These are phyloP conservation scores for Mytilinidion resinicola DNA, from an alignment of 495 filamentous ascomycete species.

Conservation along the genomic window DNA sequence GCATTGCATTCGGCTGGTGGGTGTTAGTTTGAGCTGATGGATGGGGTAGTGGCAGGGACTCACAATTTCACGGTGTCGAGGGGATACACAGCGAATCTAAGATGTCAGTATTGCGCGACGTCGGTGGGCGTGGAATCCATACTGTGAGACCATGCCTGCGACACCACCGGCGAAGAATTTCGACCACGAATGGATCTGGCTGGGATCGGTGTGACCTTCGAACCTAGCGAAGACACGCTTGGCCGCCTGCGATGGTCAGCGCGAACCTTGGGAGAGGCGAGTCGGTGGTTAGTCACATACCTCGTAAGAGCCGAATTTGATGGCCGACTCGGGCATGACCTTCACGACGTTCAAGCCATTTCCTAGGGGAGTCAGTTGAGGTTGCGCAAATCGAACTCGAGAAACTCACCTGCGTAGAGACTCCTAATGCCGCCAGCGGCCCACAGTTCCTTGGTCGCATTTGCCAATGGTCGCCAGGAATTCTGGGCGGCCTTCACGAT, in stretches of 20 bases:
- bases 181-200: constrained; percentile 64
- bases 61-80: constrained; percentile 96
- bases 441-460: constrained; percentile 72
- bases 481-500: constrained; percentile 59
- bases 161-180: constrained; percentile 88
- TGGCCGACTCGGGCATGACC: constrained; percentile 96
- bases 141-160: constrained; percentile 90
- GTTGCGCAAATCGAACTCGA: constrained; percentile 12
- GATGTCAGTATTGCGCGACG: background rate
- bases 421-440: constrained; percentile 80
- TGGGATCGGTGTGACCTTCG: constrained; percentile 83
- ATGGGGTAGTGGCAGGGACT: constrained; percentile 28
- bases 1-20: constrained; percentile 74
- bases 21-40: constrained; percentile 22
- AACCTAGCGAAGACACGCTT: constrained; percentile 80
- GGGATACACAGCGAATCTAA: constrained; percentile 84
- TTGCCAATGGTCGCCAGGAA: constrained; percentile 59
- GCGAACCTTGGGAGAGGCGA: background rate
- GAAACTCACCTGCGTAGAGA: constrained; percentile 79
- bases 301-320: constrained; percentile 94
- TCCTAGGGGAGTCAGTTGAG: constrained; percentile 51
- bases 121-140: constrained; percentile 29
- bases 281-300: constrained; percentile 35
- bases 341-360: constrained; percentile 96
- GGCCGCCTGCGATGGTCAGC: constrained; percentile 52